Conservation (phyloP, 352 stramenopile species). For the Pythium utonaiense region DNA sequence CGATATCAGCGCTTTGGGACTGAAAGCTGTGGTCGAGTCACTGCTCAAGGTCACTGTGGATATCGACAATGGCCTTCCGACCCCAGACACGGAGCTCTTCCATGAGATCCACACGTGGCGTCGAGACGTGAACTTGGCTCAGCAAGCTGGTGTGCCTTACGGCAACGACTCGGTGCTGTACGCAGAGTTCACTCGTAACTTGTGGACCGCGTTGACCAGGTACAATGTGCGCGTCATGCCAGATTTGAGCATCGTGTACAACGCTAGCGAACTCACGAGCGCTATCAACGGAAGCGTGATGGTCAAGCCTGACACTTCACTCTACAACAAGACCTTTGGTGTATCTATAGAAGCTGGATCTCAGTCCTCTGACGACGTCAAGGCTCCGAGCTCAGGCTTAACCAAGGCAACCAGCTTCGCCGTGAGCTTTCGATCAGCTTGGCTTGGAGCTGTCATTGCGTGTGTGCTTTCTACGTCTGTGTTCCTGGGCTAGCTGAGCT, state of each 20-base stretch:
- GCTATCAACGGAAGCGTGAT: too few species aligned
- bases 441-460: not conserved
- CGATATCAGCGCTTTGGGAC: constrained; percentile 38
- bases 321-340: too few species aligned
- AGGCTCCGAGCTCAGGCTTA: not conserved
- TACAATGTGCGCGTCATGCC: constrained; percentile 33
- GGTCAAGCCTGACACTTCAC: not conserved
- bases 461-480: not conserved
- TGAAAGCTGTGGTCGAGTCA: constrained; percentile 42
- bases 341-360: too few species aligned
- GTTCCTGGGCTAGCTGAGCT: too few species aligned
- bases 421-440: not conserved
- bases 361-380: not conserved
- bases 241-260: constrained; percentile 36
- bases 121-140: constrained; percentile 41
- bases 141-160: constrained; percentile 33
- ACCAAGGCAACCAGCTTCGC: not conserved
- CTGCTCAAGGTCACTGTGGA: constrained; percentile 52
- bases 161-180: constrained; percentile 44
- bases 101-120: constrained; percentile 47
- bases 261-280: constrained; percentile 1
- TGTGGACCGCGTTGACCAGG: constrained; percentile 21
- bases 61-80: constrained; percentile 30
- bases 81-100: constrained; percentile 37
- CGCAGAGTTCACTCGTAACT: constrained; percentile 27